Evolutionary conservation across 2,329 filamentous ascomycete species (phyloP).

Genomic region (Ophidiomyces ophidiicola): DNA sequence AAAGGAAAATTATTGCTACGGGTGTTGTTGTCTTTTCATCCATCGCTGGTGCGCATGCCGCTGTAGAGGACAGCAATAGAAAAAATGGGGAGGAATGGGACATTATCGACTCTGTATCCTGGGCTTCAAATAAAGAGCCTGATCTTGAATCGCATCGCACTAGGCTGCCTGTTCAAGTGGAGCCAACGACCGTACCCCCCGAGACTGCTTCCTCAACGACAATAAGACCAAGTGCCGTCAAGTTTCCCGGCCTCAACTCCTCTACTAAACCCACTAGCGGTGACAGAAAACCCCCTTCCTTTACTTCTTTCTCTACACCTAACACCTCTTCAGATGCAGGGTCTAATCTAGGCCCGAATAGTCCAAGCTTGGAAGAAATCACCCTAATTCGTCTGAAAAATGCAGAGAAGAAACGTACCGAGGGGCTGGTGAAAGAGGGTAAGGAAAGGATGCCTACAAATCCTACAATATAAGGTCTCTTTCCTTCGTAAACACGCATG

Average conservation of each 20-base stretch:
- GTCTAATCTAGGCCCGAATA: slow-evolving; percentile 19
- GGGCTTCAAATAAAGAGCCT: slow-evolving; percentile 43
- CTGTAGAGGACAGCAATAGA: slow-evolving; percentile 40
- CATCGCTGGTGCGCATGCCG: slow-evolving; percentile 46
- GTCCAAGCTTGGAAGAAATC: slow-evolving; percentile 34
- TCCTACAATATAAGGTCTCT: slow-evolving; percentile 12
- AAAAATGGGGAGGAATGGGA: slow-evolving; percentile 35
- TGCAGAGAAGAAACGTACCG: slow-evolving; percentile 42
- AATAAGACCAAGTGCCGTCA: slow-evolving; percentile 23
- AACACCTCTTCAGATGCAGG: slow-evolving; percentile 20
- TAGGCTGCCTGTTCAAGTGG: slow-evolving; percentile 14
- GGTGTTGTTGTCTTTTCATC: slow-evolving; percentile 47
- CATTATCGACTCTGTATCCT: slow-evolving; percentile 42
- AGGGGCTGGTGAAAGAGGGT: slow-evolving; percentile 43
- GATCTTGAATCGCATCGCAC: slow-evolving; percentile 27
- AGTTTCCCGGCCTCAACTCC: slow-evolving; percentile 26
- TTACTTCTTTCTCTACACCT: slow-evolving; percentile 31
- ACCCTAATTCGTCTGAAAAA: slow-evolving; percentile 47
- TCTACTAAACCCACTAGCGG: slow-evolving; percentile 14
- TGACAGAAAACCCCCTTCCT: slow-evolving; percentile 30
- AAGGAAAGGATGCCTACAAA: slow-evolving; percentile 31
- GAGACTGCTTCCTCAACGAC: slow-evolving; percentile 6
- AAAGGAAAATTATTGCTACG: slow-evolving; percentile 41
- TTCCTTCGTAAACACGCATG: too few species aligned
- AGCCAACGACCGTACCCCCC: slow-evolving; percentile 4